These are phyloP conservation scores for Diutina pseudorugosa DNA, from an alignment of 1,139 yeast species.

Conservation along the genomic window DNA sequence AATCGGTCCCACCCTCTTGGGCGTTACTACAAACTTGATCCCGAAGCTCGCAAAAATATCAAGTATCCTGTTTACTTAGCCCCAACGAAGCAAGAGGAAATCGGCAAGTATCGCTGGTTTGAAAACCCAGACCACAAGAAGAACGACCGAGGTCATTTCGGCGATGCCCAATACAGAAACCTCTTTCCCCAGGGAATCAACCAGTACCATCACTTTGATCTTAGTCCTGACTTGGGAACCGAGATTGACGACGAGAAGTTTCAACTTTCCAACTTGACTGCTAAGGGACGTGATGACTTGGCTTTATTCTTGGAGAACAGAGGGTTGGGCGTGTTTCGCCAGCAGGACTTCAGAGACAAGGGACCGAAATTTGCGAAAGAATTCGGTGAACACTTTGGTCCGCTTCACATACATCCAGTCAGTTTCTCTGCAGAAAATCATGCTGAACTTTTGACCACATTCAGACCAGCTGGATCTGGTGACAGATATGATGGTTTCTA, in stretches of 20 bases:
- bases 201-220: slow-evolving; percentile 2
- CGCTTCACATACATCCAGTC: slow-evolving; percentile 22
- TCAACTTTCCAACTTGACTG: slow-evolving; percentile 20
- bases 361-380: slow-evolving; percentile 18
- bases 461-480: slow-evolving; percentile 18
- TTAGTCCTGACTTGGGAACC: slow-evolving; percentile 7
- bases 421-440: slow-evolving; percentile 15
- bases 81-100: slow-evolving; percentile 11
- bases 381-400: slow-evolving; percentile 21
- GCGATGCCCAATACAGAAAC: slow-evolving; percentile 6
- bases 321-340: slow-evolving; percentile 19
- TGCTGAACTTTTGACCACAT: slow-evolving; percentile 20
- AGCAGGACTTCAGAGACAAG: slow-evolving; percentile 21
- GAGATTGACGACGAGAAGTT: slow-evolving; percentile 7
- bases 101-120: slow-evolving; percentile 12
- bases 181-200: slow-evolving; percentile 3
- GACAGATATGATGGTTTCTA: slow-evolving; percentile 14
- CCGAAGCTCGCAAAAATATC: slow-evolving; percentile 8
- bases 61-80: slow-evolving; percentile 16
- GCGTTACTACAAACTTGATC: slow-evolving; percentile 6
- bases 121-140: slow-evolving; percentile 10
- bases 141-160: slow-evolving; percentile 7
- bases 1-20: not conserved
- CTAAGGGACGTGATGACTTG: slow-evolving; percentile 17
- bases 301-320: slow-evolving; percentile 20